Evolutionary conservation across 257 asterid genomes (phyloP).

Genomic region (Cynanchum wilfordii): DNA sequence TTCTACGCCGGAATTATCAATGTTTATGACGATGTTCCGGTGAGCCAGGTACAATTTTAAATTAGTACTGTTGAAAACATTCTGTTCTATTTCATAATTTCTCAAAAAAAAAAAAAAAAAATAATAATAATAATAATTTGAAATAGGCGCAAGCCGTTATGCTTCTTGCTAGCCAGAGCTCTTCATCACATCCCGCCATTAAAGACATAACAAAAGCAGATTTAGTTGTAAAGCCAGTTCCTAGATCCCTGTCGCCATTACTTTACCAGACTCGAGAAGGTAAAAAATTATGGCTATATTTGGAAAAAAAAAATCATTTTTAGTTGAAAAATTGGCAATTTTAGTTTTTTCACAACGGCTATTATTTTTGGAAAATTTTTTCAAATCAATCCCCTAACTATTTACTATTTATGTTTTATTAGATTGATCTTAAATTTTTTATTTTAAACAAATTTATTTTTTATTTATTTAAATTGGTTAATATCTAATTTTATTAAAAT

Average conservation of each 20-base stretch:
- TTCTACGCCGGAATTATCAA: slow-evolving; percentile 22
- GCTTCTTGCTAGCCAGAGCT: slow-evolving; percentile 12
- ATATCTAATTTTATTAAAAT: too few relatives aligned
- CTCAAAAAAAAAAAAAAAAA: background rate
- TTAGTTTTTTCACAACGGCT: too few relatives aligned
- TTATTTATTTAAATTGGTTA: too few relatives aligned
- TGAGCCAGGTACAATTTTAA: slow-evolving; percentile 6
- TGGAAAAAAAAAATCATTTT: too few relatives aligned
- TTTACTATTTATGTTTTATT: too few relatives aligned
- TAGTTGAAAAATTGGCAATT: too few relatives aligned
- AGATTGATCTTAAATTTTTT: too few relatives aligned
- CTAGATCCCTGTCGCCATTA: background rate
- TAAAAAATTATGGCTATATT: background rate
- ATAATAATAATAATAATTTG: background rate
- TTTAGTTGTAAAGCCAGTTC: background rate
- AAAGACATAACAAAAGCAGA: slow-evolving; percentile 2
- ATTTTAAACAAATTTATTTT: too few relatives aligned
- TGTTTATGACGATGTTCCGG: slow-evolving; percentile 12
- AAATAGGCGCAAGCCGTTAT: slow-evolving; percentile 14
- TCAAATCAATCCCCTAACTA: too few relatives aligned
- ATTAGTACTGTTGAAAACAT: too few relatives aligned
- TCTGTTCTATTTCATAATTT: too few relatives aligned
- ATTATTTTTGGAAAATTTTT: too few relatives aligned
- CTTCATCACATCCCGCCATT: background rate
- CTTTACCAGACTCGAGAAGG: slow-evolving; percentile 3